Evolutionary conservation across 306 rosid species (phyloP).

Genomic region (Acacia crassicarpa): DNA sequence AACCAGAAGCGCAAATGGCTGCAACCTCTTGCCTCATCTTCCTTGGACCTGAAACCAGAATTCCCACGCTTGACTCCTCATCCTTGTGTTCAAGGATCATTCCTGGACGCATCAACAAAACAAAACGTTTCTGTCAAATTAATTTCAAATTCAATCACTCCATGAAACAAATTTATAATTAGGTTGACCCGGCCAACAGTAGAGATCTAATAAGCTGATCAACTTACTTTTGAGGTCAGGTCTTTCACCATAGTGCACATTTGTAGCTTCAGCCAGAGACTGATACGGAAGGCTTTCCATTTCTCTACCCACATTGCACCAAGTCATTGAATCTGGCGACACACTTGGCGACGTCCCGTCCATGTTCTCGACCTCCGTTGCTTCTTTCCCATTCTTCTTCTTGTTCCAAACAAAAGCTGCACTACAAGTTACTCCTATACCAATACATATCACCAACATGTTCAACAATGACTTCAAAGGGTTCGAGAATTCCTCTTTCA

Average conservation of each 20-base stretch:
- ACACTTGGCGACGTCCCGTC: conserved; percentile 36
- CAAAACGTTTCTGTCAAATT: background rate
- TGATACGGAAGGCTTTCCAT: conserved; percentile 60
- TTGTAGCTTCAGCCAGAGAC: conserved; percentile 47
- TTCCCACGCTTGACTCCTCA: conserved; percentile 47
- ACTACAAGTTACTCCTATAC: conserved; percentile 44
- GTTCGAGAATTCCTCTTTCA: conserved; percentile 36
- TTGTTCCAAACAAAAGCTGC: conserved; percentile 55
- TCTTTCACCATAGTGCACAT: conserved; percentile 64
- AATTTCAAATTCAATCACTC: background rate
- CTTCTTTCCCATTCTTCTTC: conserved; percentile 34
- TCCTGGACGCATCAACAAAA: conserved; percentile 30
- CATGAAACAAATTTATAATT: background rate
- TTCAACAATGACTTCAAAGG: conserved; percentile 39
- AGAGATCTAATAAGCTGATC: too few relatives aligned
- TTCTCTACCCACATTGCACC: conserved; percentile 40
- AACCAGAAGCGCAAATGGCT: conserved; percentile 61
- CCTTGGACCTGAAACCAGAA: conserved; percentile 68
- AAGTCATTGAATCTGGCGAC: conserved; percentile 21
- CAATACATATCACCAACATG: conserved; percentile 48
- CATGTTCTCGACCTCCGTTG: conserved; percentile 45
- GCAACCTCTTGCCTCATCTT: conserved; percentile 71
- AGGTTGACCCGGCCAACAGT: too few relatives aligned
- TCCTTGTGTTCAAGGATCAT: conserved; percentile 43
- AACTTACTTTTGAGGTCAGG: conserved; percentile 68